Base-by-base conservation (phyloP, 2,329 filamentous ascomycete genomes). In the Clonostachys byssicola region DNA sequence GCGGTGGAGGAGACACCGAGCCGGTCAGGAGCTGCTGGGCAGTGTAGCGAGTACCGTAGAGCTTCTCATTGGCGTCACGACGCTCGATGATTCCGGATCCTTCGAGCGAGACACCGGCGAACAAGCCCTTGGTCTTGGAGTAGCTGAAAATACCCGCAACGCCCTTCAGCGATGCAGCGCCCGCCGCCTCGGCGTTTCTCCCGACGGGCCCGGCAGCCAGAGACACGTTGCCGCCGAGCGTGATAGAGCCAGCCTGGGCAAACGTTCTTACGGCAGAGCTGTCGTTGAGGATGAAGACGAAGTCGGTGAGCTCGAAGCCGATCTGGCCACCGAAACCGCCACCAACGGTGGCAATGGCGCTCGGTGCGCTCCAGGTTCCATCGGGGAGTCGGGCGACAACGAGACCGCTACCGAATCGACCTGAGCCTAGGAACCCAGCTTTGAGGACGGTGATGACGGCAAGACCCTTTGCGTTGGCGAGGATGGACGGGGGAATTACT, bases 281-380 rank as follows among this genome's bases (percentile, higher is more conserved):
- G 62, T 99, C 92, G 71, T 99, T 99, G 54, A 99, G 83, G 55
- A 99, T 96, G 71, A 99, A 97, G 64, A 99, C 94, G 63, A 99
- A 99, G 65, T 94, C 89, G 49, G 89, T 94, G 51, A 95, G 69
- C 67, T 95, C 89, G 66, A 92, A 89, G 35, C 89, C 89, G 60
- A 95, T 89, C 70, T 94, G 89, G 39, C 89, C 89, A 55, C 89
- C 89, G 54, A 95, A 88, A 20, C 89, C 89, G 47, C 85, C 89
- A 55, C 89, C 89, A 30, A 86, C 83, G 2, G 88, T 91, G 45
- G 85, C 85, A 60, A 94, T 91, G 45, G 89, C 89, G 48, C 83
- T 87, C 12, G 89, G 89, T 4, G 89, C 89, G 54, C 86, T 90
- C 89, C 89, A 95, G 48, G 75, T 75, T 39, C 88, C 88, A 63